These are phyloP conservation scores for Apiotrichum gamsii DNA, from an alignment of 1,284 basidiomycete species.

Conservation along the genomic window DNA sequence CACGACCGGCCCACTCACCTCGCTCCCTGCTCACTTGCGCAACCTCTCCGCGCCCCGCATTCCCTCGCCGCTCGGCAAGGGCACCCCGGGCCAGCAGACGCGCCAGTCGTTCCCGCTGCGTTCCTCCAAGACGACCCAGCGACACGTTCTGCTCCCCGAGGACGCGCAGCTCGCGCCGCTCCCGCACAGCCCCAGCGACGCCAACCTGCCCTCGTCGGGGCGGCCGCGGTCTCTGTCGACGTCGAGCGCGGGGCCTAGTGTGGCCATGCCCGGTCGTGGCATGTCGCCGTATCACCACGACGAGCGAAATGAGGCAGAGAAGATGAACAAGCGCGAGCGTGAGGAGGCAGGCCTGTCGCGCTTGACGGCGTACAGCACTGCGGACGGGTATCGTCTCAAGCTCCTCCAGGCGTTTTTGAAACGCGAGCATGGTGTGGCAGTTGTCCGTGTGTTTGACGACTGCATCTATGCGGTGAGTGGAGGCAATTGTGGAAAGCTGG, in stretches of 20 bases:
- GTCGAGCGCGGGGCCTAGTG: background rate
- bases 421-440: conserved; percentile 84
- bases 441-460: conserved; percentile 79
- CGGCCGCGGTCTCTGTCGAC: background rate
- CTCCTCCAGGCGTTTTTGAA: conserved; percentile 72
- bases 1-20: conserved; percentile 17
- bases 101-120: conserved; percentile 55
- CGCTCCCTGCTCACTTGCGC: conserved; percentile 42
- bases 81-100: conserved; percentile 37
- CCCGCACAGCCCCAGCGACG: conserved; percentile 35
- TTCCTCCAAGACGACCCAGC: conserved; percentile 84
- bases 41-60: conserved; percentile 41
- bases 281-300: conserved; percentile 16
- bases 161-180: conserved; percentile 83
- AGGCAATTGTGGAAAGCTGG: too few species aligned
- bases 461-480: conserved; percentile 79
- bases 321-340: conserved; percentile 61
- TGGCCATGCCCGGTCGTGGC: background rate
- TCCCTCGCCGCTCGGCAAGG: conserved; percentile 45
- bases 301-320: conserved; percentile 45
- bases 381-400: conserved; percentile 75
- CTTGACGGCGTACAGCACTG: conserved; percentile 80
- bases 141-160: conserved; percentile 83
- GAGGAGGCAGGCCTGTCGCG: conserved; percentile 69
- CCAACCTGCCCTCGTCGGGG: conserved; percentile 18